These are phyloP conservation scores for Liquidambar formosana DNA, from an alignment of 164 flowering plant genomes.

Conservation along the genomic window DNA sequence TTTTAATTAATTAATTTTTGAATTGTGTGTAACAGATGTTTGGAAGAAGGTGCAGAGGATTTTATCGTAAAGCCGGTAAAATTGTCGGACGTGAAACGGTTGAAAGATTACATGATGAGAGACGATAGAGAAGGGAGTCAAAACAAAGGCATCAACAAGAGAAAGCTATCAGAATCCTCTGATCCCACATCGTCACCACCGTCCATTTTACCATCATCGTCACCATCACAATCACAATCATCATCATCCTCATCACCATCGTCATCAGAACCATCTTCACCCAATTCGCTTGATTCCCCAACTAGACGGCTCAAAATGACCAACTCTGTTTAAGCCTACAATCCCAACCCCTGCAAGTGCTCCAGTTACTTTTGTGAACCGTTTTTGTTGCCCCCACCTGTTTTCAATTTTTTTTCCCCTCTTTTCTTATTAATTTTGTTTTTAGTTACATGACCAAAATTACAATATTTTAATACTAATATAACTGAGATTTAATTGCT, in stretches of 20 bases:
- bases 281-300: constrained; percentile 40
- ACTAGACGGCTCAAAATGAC: constrained; percentile 37
- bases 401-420: background rate
- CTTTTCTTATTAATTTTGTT: background rate
- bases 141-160: constrained; percentile 32
- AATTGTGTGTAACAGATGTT: constrained; percentile 38
- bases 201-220: constrained; percentile 19
- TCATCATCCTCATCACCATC: constrained; percentile 21
- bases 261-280: constrained; percentile 30
- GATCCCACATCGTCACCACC: constrained; percentile 29
- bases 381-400: constrained; percentile 21
- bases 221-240: constrained; percentile 20
- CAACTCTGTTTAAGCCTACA: constrained; percentile 11
- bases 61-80: constrained; percentile 74
- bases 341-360: background rate
- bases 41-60: constrained; percentile 79
- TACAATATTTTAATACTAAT: too few relatives aligned
- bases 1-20: background rate
- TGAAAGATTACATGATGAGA: constrained; percentile 45
- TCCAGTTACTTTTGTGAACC: constrained; percentile 8
- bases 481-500: too few relatives aligned
- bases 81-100: constrained; percentile 51
- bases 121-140: constrained; percentile 23
- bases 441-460: too few relatives aligned
- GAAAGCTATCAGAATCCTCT: constrained; percentile 37